Conservation (phyloP, 805 yeast species). For the Wickerhamiella brachini region DNA sequence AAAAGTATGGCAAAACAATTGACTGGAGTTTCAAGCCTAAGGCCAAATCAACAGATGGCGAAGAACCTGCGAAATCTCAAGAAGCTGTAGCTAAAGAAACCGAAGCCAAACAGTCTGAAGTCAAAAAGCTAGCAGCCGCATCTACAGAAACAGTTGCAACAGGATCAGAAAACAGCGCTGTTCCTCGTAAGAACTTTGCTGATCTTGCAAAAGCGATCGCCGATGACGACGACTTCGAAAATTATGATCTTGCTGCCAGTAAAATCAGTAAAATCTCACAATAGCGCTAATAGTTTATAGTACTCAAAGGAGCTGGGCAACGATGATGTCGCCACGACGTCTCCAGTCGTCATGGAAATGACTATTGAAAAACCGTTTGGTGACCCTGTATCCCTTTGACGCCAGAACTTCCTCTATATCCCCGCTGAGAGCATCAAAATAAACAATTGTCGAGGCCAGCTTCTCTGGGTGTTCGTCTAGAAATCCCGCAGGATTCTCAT, state of each 20-base stretch:
- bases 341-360: slow-evolving; percentile 78
- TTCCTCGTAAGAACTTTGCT: neutral
- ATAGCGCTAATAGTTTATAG: too few species aligned
- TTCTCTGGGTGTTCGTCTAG: slow-evolving; percentile 34
- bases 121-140: too few species aligned
- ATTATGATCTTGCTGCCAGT: neutral
- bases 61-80: neutral
- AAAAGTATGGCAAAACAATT: slow-evolving; percentile 35
- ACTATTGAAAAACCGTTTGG: slow-evolving; percentile 57
- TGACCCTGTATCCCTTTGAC: slow-evolving; percentile 21
- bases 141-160: too few species aligned
- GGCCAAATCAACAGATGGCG: neutral
- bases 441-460: slow-evolving; percentile 33
- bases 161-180: neutral
- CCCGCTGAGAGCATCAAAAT: slow-evolving; percentile 52
- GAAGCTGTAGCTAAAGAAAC: too few species aligned
- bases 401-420: slow-evolving; percentile 30
- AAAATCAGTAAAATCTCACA: too few species aligned
- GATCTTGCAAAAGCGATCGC: neutral
- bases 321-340: slow-evolving; percentile 63
- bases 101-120: too few species aligned
- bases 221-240: neutral
- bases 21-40: slow-evolving; percentile 43
- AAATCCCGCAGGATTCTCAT: slow-evolving; percentile 48
- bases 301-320: slow-evolving; percentile 18